Conservation (phyloP, 2,329 filamentous ascomycete genomes). For the Pseudogymnoascus sp. region DNA sequence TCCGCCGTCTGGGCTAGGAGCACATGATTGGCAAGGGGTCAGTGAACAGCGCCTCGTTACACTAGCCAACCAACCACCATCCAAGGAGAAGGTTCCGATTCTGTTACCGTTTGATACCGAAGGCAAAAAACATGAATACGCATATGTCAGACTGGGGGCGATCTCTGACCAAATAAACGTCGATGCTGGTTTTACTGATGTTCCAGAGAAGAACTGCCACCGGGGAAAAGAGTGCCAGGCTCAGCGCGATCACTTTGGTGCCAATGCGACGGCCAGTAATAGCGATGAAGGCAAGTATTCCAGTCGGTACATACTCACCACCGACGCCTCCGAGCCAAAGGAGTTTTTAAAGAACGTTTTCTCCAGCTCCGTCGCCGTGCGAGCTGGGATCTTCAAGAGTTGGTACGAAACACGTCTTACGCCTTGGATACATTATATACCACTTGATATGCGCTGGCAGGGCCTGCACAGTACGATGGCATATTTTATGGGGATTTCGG, state of each 20-base stretch:
- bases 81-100: slow-evolving; percentile 27
- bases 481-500: slow-evolving; percentile 24
- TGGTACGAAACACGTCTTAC: slow-evolving; percentile 58
- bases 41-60: slow-evolving; percentile 53
- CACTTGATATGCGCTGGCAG: slow-evolving; percentile 42
- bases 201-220: slow-evolving; percentile 20
- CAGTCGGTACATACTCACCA: slow-evolving; percentile 48
- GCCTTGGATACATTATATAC: slow-evolving; percentile 58
- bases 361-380: slow-evolving; percentile 47
- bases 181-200: slow-evolving; percentile 34
- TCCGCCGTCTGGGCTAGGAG: slow-evolving; percentile 39
- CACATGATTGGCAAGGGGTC: slow-evolving; percentile 50
- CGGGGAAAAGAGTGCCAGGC: slow-evolving; percentile 28
- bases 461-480: slow-evolving; percentile 20
- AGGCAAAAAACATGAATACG: slow-evolving; percentile 33
- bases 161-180: slow-evolving; percentile 23
- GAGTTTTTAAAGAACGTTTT: slow-evolving; percentile 45
- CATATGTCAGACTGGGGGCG: slow-evolving; percentile 36
- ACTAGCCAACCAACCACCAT: slow-evolving; percentile 41
- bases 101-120: slow-evolving; percentile 21
- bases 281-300: slow-evolving; percentile 33
- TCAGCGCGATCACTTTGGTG: slow-evolving; percentile 27
- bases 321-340: slow-evolving; percentile 47
- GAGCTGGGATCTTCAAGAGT: slow-evolving; percentile 53
- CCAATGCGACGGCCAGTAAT: slow-evolving; percentile 25